These are phyloP conservation scores for Solanum hybrid DNA, from an alignment of 305 asterid species.

Conservation along the genomic window DNA sequence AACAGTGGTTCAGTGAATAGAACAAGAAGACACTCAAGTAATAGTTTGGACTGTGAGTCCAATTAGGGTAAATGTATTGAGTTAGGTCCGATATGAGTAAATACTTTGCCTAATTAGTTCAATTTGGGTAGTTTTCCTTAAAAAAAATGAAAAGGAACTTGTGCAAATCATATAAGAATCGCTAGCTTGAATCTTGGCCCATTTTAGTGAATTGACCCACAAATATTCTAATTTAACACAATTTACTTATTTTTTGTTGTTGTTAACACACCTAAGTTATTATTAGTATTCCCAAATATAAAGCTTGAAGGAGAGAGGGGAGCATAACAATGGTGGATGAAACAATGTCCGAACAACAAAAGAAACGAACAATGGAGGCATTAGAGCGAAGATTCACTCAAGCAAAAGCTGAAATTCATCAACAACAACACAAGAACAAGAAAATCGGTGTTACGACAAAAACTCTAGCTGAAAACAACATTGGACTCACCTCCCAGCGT, in stretches of 20 bases:
- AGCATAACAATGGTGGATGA: constrained; percentile 8
- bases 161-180: neutral
- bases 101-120: neutral
- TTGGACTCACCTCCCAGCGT: neutral
- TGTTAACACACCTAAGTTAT: neutral
- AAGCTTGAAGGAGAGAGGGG: neutral
- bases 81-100: neutral
- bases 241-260: neutral
- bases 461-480: constrained; percentile 14
- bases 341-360: constrained; percentile 42
- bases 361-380: constrained; percentile 62
- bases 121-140: neutral
- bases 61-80: neutral
- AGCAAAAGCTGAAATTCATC: constrained; percentile 47
- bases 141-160: neutral
- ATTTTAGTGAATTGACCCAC: neutral
- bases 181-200: neutral
- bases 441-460: constrained; percentile 14
- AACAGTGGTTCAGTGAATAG: neutral
- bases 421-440: constrained; percentile 33
- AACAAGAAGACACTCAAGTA: neutral
- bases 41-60: neutral
- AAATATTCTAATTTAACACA: neutral
- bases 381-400: constrained; percentile 67
- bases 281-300: neutral